Evolutionary conservation across 2,329 filamentous ascomycete genomes (phyloP), one percentile per base, ranked within the genome.

Genomic region (Neonectria ditissima): DNA sequence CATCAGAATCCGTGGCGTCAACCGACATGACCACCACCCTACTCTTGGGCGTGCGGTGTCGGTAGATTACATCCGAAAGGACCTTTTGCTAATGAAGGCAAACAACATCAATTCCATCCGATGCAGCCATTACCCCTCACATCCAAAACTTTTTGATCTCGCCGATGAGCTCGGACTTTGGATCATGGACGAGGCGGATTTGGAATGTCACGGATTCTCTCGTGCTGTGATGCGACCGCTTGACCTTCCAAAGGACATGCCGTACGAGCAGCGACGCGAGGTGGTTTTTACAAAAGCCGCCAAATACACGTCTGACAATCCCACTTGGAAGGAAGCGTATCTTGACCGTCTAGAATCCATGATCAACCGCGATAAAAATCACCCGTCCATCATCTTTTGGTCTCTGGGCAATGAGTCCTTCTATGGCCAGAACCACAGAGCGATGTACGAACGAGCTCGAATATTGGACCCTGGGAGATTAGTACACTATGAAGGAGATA

Each of bases 401-500:
- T 90, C 87, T 45, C 80, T 93, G 0, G 91, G 91, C 0, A 93
- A 93, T 70, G 91, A 93, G 73, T 86, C 90, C 0, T 92, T 91
- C 72, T 92, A 91, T 69, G 91, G 91, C 0, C 79, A 81, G 8
- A 92, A 93, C 71, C 88, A 91, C 71, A 82, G 81, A 47, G 87
- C 86, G 32, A 93, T 93, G 91, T 88, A 89, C 68, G 78, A 88
- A 3, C 89, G 85, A 72, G 83, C 84, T 52, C 89, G 87, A 63
- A 62, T 77, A 1, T 78, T 82, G n/a, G 90, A 92, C 67, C 81
- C 84, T 0, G 83, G 82, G 0, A 80, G 90, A 8, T 82, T 85
- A 0, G 80, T 92, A 0, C 89, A 92, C 73, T 92, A 92, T 70
- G 90, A 92, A 73, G 87, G 87, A 1, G 89, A 92, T 59, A 77